A percentile compares a stretch with the other conserved stretches of the same genome.
phyloP scores from a whole-genome alignment of 106 monocot species.

The Platanthera guangdongensis region DNA sequence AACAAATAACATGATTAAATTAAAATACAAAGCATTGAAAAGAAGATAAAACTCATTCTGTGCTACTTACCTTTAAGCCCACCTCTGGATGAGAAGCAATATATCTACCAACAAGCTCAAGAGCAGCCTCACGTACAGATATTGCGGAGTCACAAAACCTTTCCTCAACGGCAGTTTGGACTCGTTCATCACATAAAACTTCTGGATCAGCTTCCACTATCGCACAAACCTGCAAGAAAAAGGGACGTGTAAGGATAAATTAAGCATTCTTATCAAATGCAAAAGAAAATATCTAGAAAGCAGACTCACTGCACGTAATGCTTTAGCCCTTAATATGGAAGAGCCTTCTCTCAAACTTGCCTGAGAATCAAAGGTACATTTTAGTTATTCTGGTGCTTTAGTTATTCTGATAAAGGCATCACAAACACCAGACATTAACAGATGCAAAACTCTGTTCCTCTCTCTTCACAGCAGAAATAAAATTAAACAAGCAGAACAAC shows the following conservation, averaged over 20 bases:
- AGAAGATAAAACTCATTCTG: constrained; percentile 5
- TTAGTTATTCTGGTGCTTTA: not conserved
- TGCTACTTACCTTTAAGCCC: constrained; percentile 67
- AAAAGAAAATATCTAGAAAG: not conserved
- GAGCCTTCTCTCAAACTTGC: constrained; percentile 97
- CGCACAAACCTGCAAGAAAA: constrained; percentile 58
- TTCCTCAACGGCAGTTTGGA: constrained; percentile 97
- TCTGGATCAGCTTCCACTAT: constrained; percentile 99
- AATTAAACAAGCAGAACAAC: not conserved
- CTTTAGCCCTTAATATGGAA: constrained; percentile 82
- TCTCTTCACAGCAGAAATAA: no score
- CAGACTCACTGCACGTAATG: constrained; percentile 83
- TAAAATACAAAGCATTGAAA: not conserved
- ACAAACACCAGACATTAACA: not conserved
- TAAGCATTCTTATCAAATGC: not conserved
- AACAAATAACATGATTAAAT: constrained; percentile 5
- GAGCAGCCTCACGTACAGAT: constrained; percentile 94
- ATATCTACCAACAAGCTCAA: constrained; percentile 98
- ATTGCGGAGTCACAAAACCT: constrained; percentile 98
- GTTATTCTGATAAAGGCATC: not conserved
- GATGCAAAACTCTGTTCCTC: no score
- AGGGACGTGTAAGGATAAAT: not conserved
- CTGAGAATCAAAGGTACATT: constrained; percentile 25
- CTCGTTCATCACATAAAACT: constrained; percentile 85
- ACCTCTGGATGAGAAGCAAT: constrained; percentile 99